Base-by-base conservation (phyloP, 2,329 filamentous ascomycete species). In the Monosporascus ibericus region DNA sequence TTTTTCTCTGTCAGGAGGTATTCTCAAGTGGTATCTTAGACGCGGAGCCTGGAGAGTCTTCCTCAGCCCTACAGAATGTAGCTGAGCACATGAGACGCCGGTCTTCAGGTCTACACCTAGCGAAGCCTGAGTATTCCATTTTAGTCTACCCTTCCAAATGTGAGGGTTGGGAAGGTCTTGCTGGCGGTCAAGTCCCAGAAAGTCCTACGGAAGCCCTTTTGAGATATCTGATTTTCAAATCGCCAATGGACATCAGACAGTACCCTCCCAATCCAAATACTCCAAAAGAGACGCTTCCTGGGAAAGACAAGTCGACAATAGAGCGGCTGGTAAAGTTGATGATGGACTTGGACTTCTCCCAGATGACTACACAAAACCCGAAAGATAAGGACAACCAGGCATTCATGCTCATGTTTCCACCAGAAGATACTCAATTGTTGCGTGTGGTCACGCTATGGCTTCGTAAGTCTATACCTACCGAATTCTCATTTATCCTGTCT, bases 351-450 rank as follows among this genome's bases (percentile, higher is more conserved):
- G 54, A 63, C 18, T 61, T 61, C 27, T 55, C 55, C 11, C 48
- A 53, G 15, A 36, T 62, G 17, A 30, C 59, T 5, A 61, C 64
- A 6, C 62, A 64, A 38, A 52, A 58, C 7, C 27, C 52, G 2
- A 59, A 49, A 34, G n/a, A 51, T 7, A 60, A 57, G 34, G 44
- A 60, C n/a, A 63, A 56, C 20, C 65, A 66, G 51, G 54, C 54
- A 3, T 67, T 61, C 47, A 64, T 67, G 62, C 46, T 68, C 34
- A 27, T 65, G 8, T 56, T 66, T 49, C 63, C 63, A 3, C 36
- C 51, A n/a, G 55, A 57, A 24, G 60, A 62, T 25, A 24, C 18
- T 38, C 62, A 64, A 37, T 42, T 62, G 20, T 51, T 58, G n/a
- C 58, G 53, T 18, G 30, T 60, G 20, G 27, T 67, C 18, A 60